Base-by-base conservation (phyloP, 2,329 filamentous ascomycete species). In the Aspergillaceae sp. region DNA sequence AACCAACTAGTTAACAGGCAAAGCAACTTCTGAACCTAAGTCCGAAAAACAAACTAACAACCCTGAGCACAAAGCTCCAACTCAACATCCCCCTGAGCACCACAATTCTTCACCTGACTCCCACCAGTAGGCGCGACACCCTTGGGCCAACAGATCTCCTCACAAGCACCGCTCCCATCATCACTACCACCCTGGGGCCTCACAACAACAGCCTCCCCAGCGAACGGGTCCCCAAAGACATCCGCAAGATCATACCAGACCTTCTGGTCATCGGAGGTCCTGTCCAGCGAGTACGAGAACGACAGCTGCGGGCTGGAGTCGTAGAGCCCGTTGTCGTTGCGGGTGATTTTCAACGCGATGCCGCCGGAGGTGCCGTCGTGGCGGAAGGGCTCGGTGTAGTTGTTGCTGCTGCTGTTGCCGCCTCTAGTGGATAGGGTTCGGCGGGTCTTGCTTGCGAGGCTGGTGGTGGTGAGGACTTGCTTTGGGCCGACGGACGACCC, bases 161-260 rank as follows among this genome's bases (percentile, higher is more conserved):
- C 48, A 44, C 65, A 67, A 3, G 26, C 27, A 3, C 41, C 44
- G 3, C 45, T 33, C 28, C 63, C 56, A 5, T 50, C 56, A 5
- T 19, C 19, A 19, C 19, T 19, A 19, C 19, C 19, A 19, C 19
- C 19, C 19, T 19, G 19, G 19, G 61, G 56, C 9, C 52, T 48
- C 6, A 67, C 54, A 1, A 44, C 45, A 7, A 67, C 42, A 0
- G 52, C 37, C 5, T 51, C 48, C 3, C 63, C 62, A 1, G 56
- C 55, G 53, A 72, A 72, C 7, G 69, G 59, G 46, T 69, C 64
- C 3, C 69, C 69, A 42, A 67, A 67, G 45, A 72, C 68, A 56
- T 68, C 64, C 4, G 63, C 67, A 46, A 73, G 54, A 44, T 71
- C 69, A 46, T 72, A 73, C 54, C 63, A 69, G 47, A 69, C 55